phyloP scores from a whole-genome alignment of 2,329 filamentous ascomycete genomes.

The Penicillium frequentans region DNA sequence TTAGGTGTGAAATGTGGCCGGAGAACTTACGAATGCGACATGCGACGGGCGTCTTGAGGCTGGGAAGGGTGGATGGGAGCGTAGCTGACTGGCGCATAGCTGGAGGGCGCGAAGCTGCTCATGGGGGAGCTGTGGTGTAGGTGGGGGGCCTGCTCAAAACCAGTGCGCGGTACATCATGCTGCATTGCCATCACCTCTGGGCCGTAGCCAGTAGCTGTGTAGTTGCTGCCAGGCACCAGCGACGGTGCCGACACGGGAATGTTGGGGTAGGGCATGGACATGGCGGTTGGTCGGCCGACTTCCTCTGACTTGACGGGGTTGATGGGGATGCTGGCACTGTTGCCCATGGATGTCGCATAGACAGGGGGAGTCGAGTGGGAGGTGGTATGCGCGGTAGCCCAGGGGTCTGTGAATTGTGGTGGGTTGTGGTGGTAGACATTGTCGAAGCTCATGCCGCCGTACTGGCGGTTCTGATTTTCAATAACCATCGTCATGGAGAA shows the following conservation, averaged over 20 bases:
- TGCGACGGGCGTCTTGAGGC: slow-evolving; percentile 62
- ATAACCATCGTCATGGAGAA: slow-evolving; percentile 90
- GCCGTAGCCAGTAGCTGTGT: slow-evolving; percentile 63
- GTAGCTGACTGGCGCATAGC: slow-evolving; percentile 79
- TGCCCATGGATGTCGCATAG: slow-evolving; percentile 59
- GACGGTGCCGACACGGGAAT: slow-evolving; percentile 73
- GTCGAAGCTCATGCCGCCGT: slow-evolving; percentile 78
- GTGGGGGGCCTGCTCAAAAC: slow-evolving; percentile 71
- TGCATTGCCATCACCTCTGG: slow-evolving; percentile 67
- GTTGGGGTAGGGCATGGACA: slow-evolving; percentile 69
- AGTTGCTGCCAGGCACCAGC: slow-evolving; percentile 67
- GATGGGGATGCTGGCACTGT: slow-evolving; percentile 57
- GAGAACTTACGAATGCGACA: slow-evolving; percentile 77
- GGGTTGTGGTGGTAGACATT: slow-evolving; percentile 64
- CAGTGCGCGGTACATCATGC: slow-evolving; percentile 76
- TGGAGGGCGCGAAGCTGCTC: slow-evolving; percentile 65
- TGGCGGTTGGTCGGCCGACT: slow-evolving; percentile 57
- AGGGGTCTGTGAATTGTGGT: slow-evolving; percentile 88
- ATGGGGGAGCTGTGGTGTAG: slow-evolving; percentile 68
- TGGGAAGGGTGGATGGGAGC: slow-evolving; percentile 58
- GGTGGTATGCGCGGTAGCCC: slow-evolving; percentile 63
- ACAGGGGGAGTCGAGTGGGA: slow-evolving; percentile 64
- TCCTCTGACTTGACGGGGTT: slow-evolving; percentile 61
- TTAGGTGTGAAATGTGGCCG: not conserved
- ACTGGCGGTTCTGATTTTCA: slow-evolving; percentile 81